Base-by-base conservation (phyloP, 2,329 filamentous ascomycete species). In the Hymenoscyphus linearis region DNA sequence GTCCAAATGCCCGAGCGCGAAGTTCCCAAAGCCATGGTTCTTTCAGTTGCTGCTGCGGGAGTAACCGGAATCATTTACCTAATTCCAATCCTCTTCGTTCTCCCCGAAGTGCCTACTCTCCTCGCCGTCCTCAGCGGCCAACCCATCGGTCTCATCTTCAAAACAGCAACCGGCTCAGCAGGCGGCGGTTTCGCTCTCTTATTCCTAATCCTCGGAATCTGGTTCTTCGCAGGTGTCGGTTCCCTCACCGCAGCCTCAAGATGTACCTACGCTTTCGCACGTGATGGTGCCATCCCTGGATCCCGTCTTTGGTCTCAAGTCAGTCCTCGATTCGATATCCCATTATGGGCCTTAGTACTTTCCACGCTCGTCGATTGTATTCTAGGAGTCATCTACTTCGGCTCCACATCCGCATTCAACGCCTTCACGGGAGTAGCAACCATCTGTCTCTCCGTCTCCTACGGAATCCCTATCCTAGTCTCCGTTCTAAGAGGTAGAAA, bases 351-450 rank as follows among this genome's bases (percentile, higher is more conserved):
- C 1, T 79, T 93, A 6, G 76, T 85, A 2, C 78, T 93, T 2
- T 90, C 88, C 0, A 86, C 88, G 0, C 70, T 79, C 0, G 83
- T 93, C 52, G 85, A 89, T 72, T 88, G 85, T 66, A 76, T 92
- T 12, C 80, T 93, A 0, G 89, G 89, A 0, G 80, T 90, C 66
- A 91, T 93, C 73, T 93, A 90, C 76, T 91, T 93, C 65, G 90
- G 90, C 10, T 89, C 86, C 1, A 82, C 84, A 0, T 87, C 88
- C 0, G 90, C 90, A 0, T 93, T 93, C 77, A 89, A 88, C 77
- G 87, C 85, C 10, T 92, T 93, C 74, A 92, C 89, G 0, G 88
- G 89, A 31, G 88, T 91, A 0, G 89, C 89, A 1, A 92, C 89
- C 4, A 91, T 93, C 71, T 91, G 88, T 66, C 81, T 93, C 0